A percentile compares a stretch with the other conserved stretches of the same genome.
phyloP scores from a whole-genome alignment of 2,329 filamentous ascomycete genomes.

The Thielaviopsis punctulata region DNA sequence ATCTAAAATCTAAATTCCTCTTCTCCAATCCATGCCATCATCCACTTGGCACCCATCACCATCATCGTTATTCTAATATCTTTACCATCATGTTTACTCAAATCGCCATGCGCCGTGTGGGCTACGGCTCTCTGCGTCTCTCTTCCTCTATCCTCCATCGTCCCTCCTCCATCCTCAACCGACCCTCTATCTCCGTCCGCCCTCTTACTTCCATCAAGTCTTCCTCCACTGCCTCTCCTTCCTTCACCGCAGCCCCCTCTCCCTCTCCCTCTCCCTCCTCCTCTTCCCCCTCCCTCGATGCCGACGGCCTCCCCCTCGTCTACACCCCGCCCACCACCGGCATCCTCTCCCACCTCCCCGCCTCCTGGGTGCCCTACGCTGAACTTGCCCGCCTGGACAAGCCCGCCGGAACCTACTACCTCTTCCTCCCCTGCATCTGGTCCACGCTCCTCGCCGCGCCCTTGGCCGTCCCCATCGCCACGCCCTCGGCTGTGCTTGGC shows the following conservation, averaged over 20 bases:
- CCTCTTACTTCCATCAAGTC: neutral
- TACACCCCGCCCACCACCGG: slow-evolving; percentile 59
- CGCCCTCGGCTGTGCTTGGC: slow-evolving; percentile 42
- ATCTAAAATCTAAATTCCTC: neutral
- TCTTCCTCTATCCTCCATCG: neutral
- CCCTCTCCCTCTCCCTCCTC: neutral
- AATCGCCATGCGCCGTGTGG: neutral
- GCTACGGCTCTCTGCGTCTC: neutral
- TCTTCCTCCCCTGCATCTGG: slow-evolving; percentile 74
- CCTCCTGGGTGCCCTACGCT: slow-evolving; percentile 59
- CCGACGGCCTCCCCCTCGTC: slow-evolving; percentile 13
- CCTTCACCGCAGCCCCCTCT: neutral
- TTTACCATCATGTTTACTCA: neutral
- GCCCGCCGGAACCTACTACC: slow-evolving; percentile 65
- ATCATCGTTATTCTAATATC: neutral
- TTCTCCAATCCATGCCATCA: neutral
- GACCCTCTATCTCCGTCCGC: neutral
- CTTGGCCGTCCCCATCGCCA: slow-evolving; percentile 41
- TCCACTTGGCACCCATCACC: neutral
- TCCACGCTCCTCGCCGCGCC: slow-evolving; percentile 67
- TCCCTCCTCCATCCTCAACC: neutral
- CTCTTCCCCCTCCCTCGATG: neutral
- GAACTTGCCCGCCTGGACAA: slow-evolving; percentile 71
- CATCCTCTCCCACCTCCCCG: slow-evolving; percentile 50
- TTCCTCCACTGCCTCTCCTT: neutral